A percentile compares a stretch with the other conserved stretches of the same genome.
phyloP scores from a whole-genome alignment of 2,329 filamentous ascomycete species.

The Grosmannia penicillata region DNA sequence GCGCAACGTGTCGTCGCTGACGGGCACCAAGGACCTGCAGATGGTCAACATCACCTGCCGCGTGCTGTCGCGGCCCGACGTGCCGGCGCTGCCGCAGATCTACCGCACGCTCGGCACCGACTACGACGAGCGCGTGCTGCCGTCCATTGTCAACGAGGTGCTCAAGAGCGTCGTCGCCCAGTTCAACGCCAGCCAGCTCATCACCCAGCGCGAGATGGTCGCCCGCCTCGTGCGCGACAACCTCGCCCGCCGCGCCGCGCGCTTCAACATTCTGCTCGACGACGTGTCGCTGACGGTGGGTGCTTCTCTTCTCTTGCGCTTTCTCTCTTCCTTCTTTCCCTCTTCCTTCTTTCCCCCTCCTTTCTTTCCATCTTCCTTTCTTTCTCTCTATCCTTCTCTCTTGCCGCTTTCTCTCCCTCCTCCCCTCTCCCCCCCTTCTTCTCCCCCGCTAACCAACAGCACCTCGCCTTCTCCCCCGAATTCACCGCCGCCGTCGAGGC shows the following conservation, averaged over 20 bases:
- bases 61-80: conserved; percentile 82
- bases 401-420: not conserved
- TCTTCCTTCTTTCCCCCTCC: not conserved
- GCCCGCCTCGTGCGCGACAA: conserved; percentile 85
- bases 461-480: conserved; percentile 59
- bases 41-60: conserved; percentile 99
- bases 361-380: not conserved
- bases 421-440: not conserved
- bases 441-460: conserved; percentile 34
- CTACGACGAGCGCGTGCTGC: conserved; percentile 92
- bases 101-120: conserved; percentile 88
- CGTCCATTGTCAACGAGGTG: conserved; percentile 97
- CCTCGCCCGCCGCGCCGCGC: conserved; percentile 73
- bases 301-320: conserved; percentile 2
- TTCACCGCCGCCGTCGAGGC: conserved; percentile 61
- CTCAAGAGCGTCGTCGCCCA: conserved; percentile 97
- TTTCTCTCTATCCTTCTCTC: not conserved
- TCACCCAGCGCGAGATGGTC: conserved; percentile 97
- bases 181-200: conserved; percentile 96
- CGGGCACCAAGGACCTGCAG: conserved; percentile 96
- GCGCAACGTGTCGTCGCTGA: conserved; percentile 89
- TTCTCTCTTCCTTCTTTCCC: not conserved
- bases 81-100: conserved; percentile 86
- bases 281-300: conserved; percentile 91
- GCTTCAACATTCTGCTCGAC: conserved; percentile 94